phyloP scores from a whole-genome alignment of 1,139 yeast genomes.

The Saccharomyces uvarum region DNA sequence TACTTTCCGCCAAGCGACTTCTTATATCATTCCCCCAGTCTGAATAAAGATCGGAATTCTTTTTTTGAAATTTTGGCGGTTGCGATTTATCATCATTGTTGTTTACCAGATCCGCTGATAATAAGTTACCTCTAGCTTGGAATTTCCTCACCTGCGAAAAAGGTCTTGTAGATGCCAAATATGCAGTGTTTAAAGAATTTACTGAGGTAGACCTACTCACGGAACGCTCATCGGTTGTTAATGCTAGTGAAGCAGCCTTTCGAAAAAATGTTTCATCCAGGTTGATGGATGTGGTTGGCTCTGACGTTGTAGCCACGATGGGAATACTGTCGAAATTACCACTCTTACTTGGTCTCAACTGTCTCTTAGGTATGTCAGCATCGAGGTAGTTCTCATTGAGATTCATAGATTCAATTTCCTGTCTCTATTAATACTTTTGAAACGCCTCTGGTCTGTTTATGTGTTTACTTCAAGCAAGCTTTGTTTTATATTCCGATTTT shows the following conservation, averaged over 20 bases:
- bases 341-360: background rate
- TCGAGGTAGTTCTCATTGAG: background rate
- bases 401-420: background rate
- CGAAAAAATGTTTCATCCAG: background rate
- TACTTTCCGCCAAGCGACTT: conserved; percentile 18
- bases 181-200: background rate
- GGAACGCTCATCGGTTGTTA: background rate
- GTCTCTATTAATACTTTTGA: background rate
- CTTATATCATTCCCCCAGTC: conserved; percentile 9
- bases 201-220: background rate
- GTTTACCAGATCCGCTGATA: background rate
- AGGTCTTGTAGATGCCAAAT: background rate
- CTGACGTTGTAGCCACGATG: background rate
- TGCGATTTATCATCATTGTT: background rate
- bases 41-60: background rate
- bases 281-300: conserved; percentile 39
- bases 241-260: background rate
- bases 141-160: background rate
- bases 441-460: background rate
- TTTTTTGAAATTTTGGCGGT: background rate
- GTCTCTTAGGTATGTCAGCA: background rate
- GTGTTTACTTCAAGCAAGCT: background rate
- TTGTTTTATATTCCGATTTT: background rate
- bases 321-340: background rate
- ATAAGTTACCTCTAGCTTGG: background rate